Conservation (phyloP, 2,329 filamentous ascomycete genomes). For the Xylariaceae sp. region DNA sequence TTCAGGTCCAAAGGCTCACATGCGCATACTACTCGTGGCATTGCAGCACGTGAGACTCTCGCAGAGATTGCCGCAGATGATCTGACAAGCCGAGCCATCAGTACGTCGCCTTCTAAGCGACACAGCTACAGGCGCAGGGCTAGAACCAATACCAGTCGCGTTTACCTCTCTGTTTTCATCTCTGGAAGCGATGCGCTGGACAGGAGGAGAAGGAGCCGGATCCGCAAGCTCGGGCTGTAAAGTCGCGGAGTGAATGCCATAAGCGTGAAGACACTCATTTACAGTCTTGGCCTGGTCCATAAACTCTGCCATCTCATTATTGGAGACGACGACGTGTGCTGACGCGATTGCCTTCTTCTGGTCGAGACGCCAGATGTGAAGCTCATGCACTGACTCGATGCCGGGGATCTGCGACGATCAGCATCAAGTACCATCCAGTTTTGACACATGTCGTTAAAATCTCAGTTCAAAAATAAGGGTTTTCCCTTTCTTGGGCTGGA, state of each 20-base stretch:
- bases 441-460: background rate
- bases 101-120: slow-evolving; percentile 40
- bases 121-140: slow-evolving; percentile 23
- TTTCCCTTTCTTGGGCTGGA: background rate
- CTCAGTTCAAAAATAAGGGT: background rate
- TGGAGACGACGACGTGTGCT: slow-evolving; percentile 69
- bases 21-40: slow-evolving; percentile 27
- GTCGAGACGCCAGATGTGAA: slow-evolving; percentile 76
- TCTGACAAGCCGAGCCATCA: slow-evolving; percentile 37
- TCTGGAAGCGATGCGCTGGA: background rate
- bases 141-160: background rate
- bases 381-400: slow-evolving; percentile 70
- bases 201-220: slow-evolving; percentile 3
- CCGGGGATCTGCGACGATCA: slow-evolving; percentile 62
- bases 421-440: background rate
- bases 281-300: slow-evolving; percentile 65
- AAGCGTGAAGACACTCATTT: slow-evolving; percentile 72
- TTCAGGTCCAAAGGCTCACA: slow-evolving; percentile 13
- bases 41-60: slow-evolving; percentile 41
- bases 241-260: slow-evolving; percentile 74
- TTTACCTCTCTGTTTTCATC: slow-evolving; percentile 2
- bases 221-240: slow-evolving; percentile 66
- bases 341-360: slow-evolving; percentile 73
- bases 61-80: slow-evolving; percentile 41
- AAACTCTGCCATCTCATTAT: slow-evolving; percentile 62